Base-by-base conservation (phyloP, 2,329 filamentous ascomycete species). In the Sporothrix phasma region DNA sequence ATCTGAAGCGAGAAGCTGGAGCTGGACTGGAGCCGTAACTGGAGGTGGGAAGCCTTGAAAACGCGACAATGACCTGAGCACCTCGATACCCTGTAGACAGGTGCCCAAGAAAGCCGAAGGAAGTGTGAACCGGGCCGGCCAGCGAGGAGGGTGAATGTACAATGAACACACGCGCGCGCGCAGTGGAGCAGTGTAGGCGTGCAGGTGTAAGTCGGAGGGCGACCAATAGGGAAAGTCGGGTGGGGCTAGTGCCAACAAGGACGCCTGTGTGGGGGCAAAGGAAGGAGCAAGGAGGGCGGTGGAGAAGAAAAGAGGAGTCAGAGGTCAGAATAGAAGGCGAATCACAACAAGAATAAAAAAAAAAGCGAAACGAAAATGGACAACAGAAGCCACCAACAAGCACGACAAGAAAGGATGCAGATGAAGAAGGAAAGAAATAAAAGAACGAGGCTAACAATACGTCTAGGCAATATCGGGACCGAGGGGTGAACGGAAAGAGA, bases 311-410 rank as follows among this genome's bases (percentile, higher is more conserved):
- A 10, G 37, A n/a, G 11, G 41, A 29, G 43, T 5, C 13, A 29
- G 58, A 58, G 37, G 37, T 3, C 43, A 26, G 37, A 29, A 24
- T 24, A 59, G 5, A 5, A 24, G 15, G 19, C 26, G 31, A 49
- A 26, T 31, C n/a, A n/a, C 8, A 61, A 41, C 15, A 39, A 15
- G 24, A 26, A 19, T 26, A 37, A 6, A 7, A 7, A 8, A 37
- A 43, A 11, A 13, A 46, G 22, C 13, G 19, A 39, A 43, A n/a
- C 37, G 37, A 53, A n/a, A 53, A 54, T 61, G 45, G 49, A 49
- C 49, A 34, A 53, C 51, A 39, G 45, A 43, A 61, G 59, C 59
- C 59, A 61, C 59, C 59, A 61, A 61, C 59, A 61, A n/a, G 31
- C 26, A 61, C n/a, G 41, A 17, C 41, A 10, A 24, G 58, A 7